Evolutionary conservation across 306 rosid species (phyloP).

Genomic region (Quercus parvula): DNA sequence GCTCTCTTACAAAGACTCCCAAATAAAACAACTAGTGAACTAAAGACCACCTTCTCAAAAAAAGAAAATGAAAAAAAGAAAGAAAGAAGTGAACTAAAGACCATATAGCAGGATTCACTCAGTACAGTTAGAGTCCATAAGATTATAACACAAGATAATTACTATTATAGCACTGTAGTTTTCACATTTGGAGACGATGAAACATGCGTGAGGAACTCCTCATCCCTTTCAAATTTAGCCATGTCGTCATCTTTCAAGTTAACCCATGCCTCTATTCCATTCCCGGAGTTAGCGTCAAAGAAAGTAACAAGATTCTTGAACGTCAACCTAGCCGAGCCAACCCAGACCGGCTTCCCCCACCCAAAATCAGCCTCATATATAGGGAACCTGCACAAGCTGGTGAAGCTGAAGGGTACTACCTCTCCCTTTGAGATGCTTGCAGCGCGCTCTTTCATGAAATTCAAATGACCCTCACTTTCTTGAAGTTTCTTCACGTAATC

Average conservation of each 20-base stretch:
- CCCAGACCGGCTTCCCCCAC: conserved; percentile 48
- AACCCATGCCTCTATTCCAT: conserved; percentile 40
- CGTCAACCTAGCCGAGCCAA: conserved; percentile 16
- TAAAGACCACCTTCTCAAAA: too few relatives aligned
- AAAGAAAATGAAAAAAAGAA: too few relatives aligned
- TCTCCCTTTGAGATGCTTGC: background rate
- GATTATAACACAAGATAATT: too few relatives aligned
- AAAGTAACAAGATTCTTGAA: conserved; percentile 14
- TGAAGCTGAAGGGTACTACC: background rate
- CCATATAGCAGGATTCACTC: too few relatives aligned
- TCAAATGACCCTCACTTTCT: background rate
- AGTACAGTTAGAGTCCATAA: too few relatives aligned
- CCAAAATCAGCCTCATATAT: conserved; percentile 40
- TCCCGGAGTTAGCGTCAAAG: conserved; percentile 19
- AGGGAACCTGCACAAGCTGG: conserved; percentile 7
- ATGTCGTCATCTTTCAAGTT: conserved; percentile 33
- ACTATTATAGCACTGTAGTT: too few relatives aligned
- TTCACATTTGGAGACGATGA: background rate
- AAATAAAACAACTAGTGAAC: too few relatives aligned
- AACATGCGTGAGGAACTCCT: background rate
- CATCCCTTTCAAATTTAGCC: conserved; percentile 14
- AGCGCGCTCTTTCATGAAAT: background rate
- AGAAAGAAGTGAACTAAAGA: too few relatives aligned
- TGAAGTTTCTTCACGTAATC: conserved; percentile 7
- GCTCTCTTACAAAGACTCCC: too few relatives aligned